Conservation (phyloP, 1,284 basidiomycete species). For the Tylopilus orsonianus region DNA sequence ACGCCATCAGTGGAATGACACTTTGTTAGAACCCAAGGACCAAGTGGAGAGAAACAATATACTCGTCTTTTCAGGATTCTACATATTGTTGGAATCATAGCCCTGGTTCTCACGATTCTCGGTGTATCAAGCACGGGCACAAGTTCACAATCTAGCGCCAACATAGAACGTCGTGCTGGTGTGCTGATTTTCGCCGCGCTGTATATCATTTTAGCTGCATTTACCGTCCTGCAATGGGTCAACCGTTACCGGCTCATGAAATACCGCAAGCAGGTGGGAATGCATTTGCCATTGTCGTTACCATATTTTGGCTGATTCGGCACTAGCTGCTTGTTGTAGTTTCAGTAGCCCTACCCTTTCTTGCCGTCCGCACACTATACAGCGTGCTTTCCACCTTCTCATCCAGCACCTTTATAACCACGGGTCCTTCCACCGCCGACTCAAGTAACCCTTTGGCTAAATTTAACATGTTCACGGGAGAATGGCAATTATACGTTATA, state of each 20-base stretch:
- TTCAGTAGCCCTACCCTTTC: conserved; percentile 53
- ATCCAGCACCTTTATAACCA: conserved; percentile 42
- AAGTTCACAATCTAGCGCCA: conserved; percentile 15
- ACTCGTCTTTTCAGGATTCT: conserved; percentile 40
- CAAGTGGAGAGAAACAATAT: conserved; percentile 13
- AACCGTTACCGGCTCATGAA: conserved; percentile 46
- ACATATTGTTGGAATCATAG: conserved; percentile 42
- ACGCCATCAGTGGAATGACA: conserved; percentile 2
- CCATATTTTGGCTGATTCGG: conserved; percentile 9
- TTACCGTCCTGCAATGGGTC: conserved; percentile 49
- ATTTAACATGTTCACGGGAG: conserved; percentile 53
- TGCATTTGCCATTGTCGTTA: conserved; percentile 11
- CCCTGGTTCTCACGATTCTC: conserved; percentile 50
- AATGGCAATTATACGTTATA: conserved; percentile 54
- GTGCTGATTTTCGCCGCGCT: conserved; percentile 49
- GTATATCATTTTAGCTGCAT: conserved; percentile 44
- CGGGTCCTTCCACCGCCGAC: conserved; percentile 21
- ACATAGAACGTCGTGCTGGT: conserved; percentile 48
- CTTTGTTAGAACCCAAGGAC: conserved; percentile 25
- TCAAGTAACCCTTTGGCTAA: conserved; percentile 38
- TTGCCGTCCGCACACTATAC: conserved; percentile 50
- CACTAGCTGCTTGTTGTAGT: conserved; percentile 42
- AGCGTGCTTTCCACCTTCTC: conserved; percentile 54
- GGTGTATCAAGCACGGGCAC: conserved; percentile 38
- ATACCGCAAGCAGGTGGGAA: conserved; percentile 46